Base-by-base conservation (phyloP, 768 basidiomycete species). In the Clitopilus passeckerianus region DNA sequence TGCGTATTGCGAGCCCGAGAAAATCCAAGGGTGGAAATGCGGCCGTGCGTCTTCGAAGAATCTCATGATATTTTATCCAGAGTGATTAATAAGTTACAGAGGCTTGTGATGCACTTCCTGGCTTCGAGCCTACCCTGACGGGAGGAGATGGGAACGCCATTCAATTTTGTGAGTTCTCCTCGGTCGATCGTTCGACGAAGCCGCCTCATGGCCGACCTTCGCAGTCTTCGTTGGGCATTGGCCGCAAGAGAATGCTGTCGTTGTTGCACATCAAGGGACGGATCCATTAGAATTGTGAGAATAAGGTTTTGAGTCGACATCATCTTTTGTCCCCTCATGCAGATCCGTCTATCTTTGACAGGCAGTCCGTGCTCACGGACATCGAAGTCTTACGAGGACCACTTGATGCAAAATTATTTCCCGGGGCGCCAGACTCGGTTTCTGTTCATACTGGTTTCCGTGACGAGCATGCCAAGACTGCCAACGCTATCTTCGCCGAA, bases 211-310 rank as follows among this genome's bases (percentile, higher is more conserved):
- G 9, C n/a, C 37, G 37, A 41, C 37, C 37, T 41, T 27, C 10
- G 14, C 34, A 68, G 67, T 66, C 59, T 69, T 67, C 62, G 80
- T 82, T 34, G 80, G 83, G 9, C 77, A 77, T 61, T 79, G 80
- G 73, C 76, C 78, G 0, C 61, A 68, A n/a, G 61, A 76, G 56
- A 71, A 76, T 57, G 67, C 78, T 0, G 74, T 83, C 33, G 74
- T 83, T 14, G 79, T 83, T 8, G 75, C 78, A 1, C 81, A 83
- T 63, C 72, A 84, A 62, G 81, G 82, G 7, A 82, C 82, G 6
- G 77, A 84, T 60, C 76, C 80, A n/a, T 67, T 68, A 0, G 66
- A 75, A 60, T 58, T 84, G 80, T 82, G 46, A 63, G 72, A 14
- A 60, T 0, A 44, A 50, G n/a, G 22, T 50, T 15, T 24, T 30